Base-by-base conservation (phyloP, 371 early-diverging fungal genomes). In the Blyttiomyces sp. region DNA sequence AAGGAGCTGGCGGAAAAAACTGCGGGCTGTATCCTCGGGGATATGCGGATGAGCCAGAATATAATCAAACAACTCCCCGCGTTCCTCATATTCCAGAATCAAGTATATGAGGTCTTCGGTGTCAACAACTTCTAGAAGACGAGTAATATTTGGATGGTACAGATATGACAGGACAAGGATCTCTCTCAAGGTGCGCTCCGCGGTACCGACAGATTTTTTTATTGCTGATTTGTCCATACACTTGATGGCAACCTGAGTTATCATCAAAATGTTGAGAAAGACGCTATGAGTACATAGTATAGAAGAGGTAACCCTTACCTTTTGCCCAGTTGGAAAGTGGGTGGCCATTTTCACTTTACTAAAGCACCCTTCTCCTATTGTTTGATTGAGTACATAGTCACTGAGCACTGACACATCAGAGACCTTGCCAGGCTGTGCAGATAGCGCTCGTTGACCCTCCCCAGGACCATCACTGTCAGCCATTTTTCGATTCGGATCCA, bases 111-210 rank as follows among this genome's bases (percentile, higher is more conserved):
- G 61, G 28, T 71, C 59, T 5, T 55, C 34, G 31, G 73, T 72
- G 27, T 73, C 75, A 17, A 86, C 73, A 28, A 87, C 83, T 61
- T 86, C 79, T 27, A 78, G 58, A 11, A 87, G 65, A 7, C 75
- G 70, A 27, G 75, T 71, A 27, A 87, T 78, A 57, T 85, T 77
- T 31, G 71, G 67, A 53, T 84, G 83, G 13, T 43, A 43, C 19
- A 87, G 63, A 33, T 63, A 59, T 27, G 77, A 76, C 26, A 84
- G 64, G 30, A 85, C 69, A 13, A 79, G 63, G 32, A 85, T 70
- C 61, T 87, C 86, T 49, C 87, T 71, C 6, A 71, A 44, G 13
- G 75, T 64, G 24, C 73, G 48, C 36, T 71, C 68, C 1, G 68
- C 36, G 13, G 61, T 43, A 9, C 59, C 65, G 43, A 51, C 60